Evolutionary conservation across 2,329 filamentous ascomycete genomes (phyloP).

Genomic region (Colletotrichum falcatum): DNA sequence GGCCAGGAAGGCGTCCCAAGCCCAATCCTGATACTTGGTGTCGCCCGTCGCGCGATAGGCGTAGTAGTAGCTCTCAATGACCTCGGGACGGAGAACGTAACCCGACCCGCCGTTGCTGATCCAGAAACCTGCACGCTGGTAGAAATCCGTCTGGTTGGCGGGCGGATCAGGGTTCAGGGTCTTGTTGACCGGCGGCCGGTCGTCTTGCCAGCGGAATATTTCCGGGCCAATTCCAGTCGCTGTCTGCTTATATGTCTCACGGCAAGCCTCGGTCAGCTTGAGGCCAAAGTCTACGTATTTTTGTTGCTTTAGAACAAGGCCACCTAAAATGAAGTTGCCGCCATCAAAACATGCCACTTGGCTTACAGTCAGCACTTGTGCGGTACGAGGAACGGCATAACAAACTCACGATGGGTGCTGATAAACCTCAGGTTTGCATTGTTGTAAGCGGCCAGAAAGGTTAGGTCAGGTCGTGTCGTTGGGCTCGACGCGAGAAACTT

Average conservation of each 20-base stretch:
- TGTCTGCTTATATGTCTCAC: conserved; percentile 77
- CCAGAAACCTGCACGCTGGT: conserved; percentile 77
- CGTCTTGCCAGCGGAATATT: conserved; percentile 71
- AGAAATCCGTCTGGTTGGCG: conserved; percentile 67
- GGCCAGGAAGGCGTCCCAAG: conserved; percentile 80
- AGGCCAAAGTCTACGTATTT: conserved; percentile 82
- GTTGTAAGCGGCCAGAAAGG: conserved; percentile 73
- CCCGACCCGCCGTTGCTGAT: conserved; percentile 59
- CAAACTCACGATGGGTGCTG: conserved; percentile 62
- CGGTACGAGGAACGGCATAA: conserved; percentile 19
- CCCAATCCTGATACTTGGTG: conserved; percentile 82
- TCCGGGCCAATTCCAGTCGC: conserved; percentile 83
- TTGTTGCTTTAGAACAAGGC: conserved; percentile 72
- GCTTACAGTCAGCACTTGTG: conserved; percentile 52
- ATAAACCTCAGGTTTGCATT: conserved; percentile 57
- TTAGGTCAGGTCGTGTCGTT: conserved; percentile 72
- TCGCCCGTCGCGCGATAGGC: conserved; percentile 85
- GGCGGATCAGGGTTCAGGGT: conserved; percentile 58
- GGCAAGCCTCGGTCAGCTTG: conserved; percentile 77
- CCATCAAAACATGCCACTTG: conserved; percentile 84
- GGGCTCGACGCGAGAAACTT: conserved; percentile 75
- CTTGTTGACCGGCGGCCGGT: conserved; percentile 49
- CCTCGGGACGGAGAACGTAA: conserved; percentile 83
- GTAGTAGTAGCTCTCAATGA: conserved; percentile 88
- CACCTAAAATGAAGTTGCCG: conserved; percentile 87